Percentiles rank a stretch among this genome's conserved stretches.
phyloP scores from a whole-genome alignment of 495 filamentous ascomycete species.

The Clohesyomyces aquaticus region DNA sequence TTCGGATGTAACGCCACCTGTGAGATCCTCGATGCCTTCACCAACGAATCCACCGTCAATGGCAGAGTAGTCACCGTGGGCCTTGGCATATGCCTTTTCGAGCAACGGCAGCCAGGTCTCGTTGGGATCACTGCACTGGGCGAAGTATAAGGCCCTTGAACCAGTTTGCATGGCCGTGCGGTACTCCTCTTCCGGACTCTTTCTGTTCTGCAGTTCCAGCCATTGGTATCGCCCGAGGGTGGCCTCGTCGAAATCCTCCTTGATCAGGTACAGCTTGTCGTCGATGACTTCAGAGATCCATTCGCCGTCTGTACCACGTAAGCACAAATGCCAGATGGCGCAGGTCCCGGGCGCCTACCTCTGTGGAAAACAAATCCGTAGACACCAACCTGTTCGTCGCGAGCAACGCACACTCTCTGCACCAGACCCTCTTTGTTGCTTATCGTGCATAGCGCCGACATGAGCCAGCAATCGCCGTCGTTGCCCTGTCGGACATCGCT shows the following conservation, averaged over 20 bases:
- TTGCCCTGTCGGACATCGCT: constrained; percentile 79
- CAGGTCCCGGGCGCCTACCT: constrained; percentile 48
- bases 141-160: constrained; percentile 80
- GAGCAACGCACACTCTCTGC: constrained; percentile 79
- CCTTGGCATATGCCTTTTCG: constrained; percentile 96
- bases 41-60: constrained; percentile 86
- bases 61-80: constrained; percentile 82
- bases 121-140: constrained; percentile 79
- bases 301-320: constrained; percentile 68
- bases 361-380: constrained; percentile 95
- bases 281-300: constrained; percentile 93
- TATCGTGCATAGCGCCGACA: constrained; percentile 83
- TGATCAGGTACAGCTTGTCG: constrained; percentile 79
- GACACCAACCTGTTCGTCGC: constrained; percentile 79
- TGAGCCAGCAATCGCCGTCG: constrained; percentile 90
- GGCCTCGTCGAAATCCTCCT: constrained; percentile 78
- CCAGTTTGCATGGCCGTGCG: constrained; percentile 73
- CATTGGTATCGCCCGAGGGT: constrained; percentile 68
- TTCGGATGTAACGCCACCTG: constrained; percentile 85
- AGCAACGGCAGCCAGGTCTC: constrained; percentile 95
- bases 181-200: constrained; percentile 77
- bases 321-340: constrained; percentile 14
- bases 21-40: constrained; percentile 91
- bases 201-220: constrained; percentile 68
- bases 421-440: constrained; percentile 80